Conservation (phyloP, 1,139 yeast genomes). For the Pichia sp. region DNA sequence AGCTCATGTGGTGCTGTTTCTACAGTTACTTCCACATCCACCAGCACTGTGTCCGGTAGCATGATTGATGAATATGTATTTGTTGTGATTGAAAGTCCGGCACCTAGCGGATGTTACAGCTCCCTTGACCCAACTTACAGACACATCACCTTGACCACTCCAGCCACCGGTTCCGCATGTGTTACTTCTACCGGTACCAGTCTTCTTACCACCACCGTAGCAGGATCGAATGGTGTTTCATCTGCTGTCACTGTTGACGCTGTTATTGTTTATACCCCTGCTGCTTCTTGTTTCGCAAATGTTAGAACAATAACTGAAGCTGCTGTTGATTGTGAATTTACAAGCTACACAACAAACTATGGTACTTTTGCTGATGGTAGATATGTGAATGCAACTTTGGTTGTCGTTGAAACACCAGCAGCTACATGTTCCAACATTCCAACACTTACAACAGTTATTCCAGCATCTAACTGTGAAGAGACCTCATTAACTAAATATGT, state of each 20-base stretch:
- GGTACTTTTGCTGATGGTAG: conserved; percentile 3
- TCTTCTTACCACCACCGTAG: background rate
- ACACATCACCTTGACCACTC: too few relatives aligned
- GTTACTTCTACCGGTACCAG: background rate
- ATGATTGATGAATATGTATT: too few relatives aligned
- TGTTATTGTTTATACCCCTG: background rate
- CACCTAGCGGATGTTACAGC: too few relatives aligned
- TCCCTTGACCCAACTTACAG: too few relatives aligned
- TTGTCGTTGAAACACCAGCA: conserved; percentile 2
- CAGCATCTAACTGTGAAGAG: background rate
- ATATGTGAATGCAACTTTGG: conserved; percentile 5
- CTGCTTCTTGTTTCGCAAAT: background rate
- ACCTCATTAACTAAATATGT: background rate
- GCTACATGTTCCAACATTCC: background rate
- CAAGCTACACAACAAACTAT: background rate
- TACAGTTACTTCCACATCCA: too few relatives aligned
- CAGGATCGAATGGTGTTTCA: background rate
- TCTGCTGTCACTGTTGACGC: background rate
- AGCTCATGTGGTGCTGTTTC: too few relatives aligned
- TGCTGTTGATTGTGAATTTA: background rate
- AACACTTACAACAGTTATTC: background rate
- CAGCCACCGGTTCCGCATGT: conserved; percentile 1
- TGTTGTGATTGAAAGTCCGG: too few relatives aligned
- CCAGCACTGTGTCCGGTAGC: too few relatives aligned
- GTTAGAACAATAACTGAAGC: background rate